Evolutionary conservation across 1,139 yeast species (phyloP).

Genomic region (Eremothecium gossypii): DNA sequence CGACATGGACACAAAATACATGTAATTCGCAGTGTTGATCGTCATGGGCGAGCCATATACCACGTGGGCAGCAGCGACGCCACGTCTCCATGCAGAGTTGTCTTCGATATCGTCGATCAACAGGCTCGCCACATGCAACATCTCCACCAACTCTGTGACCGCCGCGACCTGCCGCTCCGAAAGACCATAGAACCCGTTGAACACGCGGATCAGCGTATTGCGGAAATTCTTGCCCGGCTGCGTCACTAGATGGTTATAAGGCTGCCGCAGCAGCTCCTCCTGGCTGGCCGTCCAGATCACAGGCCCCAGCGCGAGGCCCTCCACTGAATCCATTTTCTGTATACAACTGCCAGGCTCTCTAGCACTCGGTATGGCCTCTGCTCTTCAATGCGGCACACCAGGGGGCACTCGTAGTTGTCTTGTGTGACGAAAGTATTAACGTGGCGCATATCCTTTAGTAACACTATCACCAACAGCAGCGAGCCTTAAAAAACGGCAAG

Average conservation of each 20-base stretch:
- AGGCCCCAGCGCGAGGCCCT: slow-evolving; percentile 11
- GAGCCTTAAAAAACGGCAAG: too few species aligned
- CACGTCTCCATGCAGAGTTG: slow-evolving; percentile 58
- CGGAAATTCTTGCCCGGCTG: slow-evolving; percentile 53
- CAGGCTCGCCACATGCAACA: slow-evolving; percentile 57
- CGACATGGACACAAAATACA: slow-evolving; percentile 65
- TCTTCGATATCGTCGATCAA: slow-evolving; percentile 87
- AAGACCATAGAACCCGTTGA: slow-evolving; percentile 40
- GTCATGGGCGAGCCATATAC: slow-evolving; percentile 71
- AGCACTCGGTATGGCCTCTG: too few species aligned
- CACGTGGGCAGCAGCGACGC: slow-evolving; percentile 67
- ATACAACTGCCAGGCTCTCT: too few species aligned
- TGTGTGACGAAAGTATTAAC: too few species aligned
- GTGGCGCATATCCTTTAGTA: too few species aligned
- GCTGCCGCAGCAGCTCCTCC: slow-evolving; percentile 26
- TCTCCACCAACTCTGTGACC: slow-evolving; percentile 41
- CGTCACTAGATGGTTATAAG: slow-evolving; percentile 42
- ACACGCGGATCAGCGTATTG: slow-evolving; percentile 38
- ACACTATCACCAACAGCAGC: too few species aligned
- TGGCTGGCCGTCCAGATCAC: slow-evolving; percentile 18
- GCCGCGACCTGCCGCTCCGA: slow-evolving; percentile 30
- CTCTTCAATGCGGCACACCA: too few species aligned
- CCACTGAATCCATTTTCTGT: slow-evolving; percentile 8
- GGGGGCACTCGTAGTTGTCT: too few species aligned
- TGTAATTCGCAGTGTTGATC: slow-evolving; percentile 72